These are phyloP conservation scores for Cucurbita ficifolia DNA, from an alignment of 306 rosid species.

Conservation along the genomic window DNA sequence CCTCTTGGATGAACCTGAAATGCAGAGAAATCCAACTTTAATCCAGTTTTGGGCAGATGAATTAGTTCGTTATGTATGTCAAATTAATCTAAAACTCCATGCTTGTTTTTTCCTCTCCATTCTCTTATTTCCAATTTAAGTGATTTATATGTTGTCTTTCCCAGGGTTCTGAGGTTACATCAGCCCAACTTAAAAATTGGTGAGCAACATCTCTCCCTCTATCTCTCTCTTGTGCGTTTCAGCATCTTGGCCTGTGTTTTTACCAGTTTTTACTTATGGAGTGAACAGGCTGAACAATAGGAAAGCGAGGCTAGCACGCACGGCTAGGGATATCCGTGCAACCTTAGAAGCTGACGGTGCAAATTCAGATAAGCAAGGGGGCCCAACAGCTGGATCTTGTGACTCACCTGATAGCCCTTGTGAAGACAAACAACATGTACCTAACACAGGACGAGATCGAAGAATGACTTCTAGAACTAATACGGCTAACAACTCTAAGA, in stretches of 20 bases:
- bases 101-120: not conserved
- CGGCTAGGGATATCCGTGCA: slow-evolving; percentile 51
- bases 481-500: slow-evolving; percentile 15
- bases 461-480: slow-evolving; percentile 17
- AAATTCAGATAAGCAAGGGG: slow-evolving; percentile 38
- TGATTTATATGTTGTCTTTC: slow-evolving; percentile 26
- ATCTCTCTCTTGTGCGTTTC: not conserved
- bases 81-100: slow-evolving; percentile 1
- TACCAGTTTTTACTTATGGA: slow-evolving; percentile 4
- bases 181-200: slow-evolving; percentile 90
- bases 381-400: slow-evolving; percentile 19
- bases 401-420: slow-evolving; percentile 40
- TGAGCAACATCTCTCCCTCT: slow-evolving; percentile 13
- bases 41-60: slow-evolving; percentile 74
- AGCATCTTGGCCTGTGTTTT: not conserved
- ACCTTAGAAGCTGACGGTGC: slow-evolving; percentile 32
- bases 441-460: slow-evolving; percentile 30
- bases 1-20: slow-evolving; percentile 73
- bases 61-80: slow-evolving; percentile 60
- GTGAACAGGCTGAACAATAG: slow-evolving; percentile 82
- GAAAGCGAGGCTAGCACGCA: slow-evolving; percentile 83
- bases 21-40: slow-evolving; percentile 68
- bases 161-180: slow-evolving; percentile 86
- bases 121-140: slow-evolving; percentile 2
- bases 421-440: slow-evolving; percentile 20